These are phyloP conservation scores for Pleurotus sapidus DNA, from an alignment of 768 basidiomycete species.

Conservation along the genomic window DNA sequence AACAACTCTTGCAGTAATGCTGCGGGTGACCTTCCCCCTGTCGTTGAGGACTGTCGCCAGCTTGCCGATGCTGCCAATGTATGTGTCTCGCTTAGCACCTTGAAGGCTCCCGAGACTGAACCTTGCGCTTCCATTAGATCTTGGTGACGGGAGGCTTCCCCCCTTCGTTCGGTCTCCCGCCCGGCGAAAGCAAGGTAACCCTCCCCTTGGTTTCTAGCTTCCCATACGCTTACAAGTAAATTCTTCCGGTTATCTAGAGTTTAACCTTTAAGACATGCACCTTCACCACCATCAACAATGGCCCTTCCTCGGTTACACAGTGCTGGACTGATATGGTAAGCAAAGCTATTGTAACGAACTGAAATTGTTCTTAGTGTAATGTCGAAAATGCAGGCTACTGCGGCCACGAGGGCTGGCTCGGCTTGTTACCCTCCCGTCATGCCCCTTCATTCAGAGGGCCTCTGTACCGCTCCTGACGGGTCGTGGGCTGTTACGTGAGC, in stretches of 20 bases:
- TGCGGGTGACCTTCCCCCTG: background rate
- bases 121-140: too few relatives aligned
- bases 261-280: background rate
- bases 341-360: too few relatives aligned
- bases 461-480: slow-evolving; percentile 1
- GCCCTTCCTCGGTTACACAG: slow-evolving; percentile 3
- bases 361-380: too few relatives aligned
- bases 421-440: slow-evolving; percentile 2
- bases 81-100: too few relatives aligned
- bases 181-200: slow-evolving; percentile 4
- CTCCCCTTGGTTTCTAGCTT: too few relatives aligned
- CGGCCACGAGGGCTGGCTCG: slow-evolving; percentile 4
- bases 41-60: background rate
- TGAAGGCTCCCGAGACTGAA: too few relatives aligned
- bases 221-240: too few relatives aligned
- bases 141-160: too few relatives aligned
- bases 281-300: slow-evolving; percentile 1
- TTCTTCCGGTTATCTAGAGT: too few relatives aligned
- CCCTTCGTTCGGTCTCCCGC: background rate
- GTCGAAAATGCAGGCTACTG: background rate
- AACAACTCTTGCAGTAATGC: slow-evolving; percentile 1
- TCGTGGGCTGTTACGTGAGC: slow-evolving; percentile 5
- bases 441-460: background rate
- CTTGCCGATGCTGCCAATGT: too few relatives aligned
- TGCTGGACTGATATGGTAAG: slow-evolving; percentile 2